Base-by-base conservation (phyloP, 352 stramenopile species). In the Globisporangium radiosum region DNA sequence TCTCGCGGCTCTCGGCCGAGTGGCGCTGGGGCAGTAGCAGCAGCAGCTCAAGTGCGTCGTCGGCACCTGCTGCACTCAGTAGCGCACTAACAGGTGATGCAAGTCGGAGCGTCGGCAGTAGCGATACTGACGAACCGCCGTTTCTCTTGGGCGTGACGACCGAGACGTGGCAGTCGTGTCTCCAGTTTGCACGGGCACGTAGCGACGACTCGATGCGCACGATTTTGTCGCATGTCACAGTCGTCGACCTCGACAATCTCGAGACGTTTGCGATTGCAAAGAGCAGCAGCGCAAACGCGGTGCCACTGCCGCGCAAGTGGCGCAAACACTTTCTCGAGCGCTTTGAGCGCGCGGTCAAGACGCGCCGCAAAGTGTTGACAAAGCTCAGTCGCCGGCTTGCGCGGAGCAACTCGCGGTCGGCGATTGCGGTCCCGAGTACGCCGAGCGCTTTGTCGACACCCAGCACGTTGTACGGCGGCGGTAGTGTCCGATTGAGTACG, bases 271-370 rank as follows among this genome's bases (percentile, higher is more conserved):
- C 63, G 4, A 70, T 68, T 7, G 83, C 84, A 15, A 90, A 87
- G 62, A 78, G 66, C 43, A 77, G 75, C 47, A 59, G 66, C 5
- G 40, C 40, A 13, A 86, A 84, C 52, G 76, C 83, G 0, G 68
- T 88, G 17, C 73, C 68, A 1, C 63, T 91, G 56, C 83, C 83
- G 7, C 80, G 81, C 39, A 93, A 93, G 59, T 85, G 80, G 77
- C 71, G 83, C 15, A 78, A 82, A 36, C 81, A 90, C 63, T 87
- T 93, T 45, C 52, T 93, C 37, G 80, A 90, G 47, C 68, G 72
- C 2, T 83, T 93, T 14, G 78, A 90, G 39, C 89, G 90, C 54
- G 60, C 81, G 42, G 78, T 73, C 11, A 87, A 79, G 47, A 69
- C 86, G 39, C 74, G 79, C 0, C 79, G 82, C 49, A 87, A 87